Percentiles rank a stretch among this genome's conserved stretches.
Evolutionary conservation across 129 eudicot genomes (phyloP).

Genomic region (Erigeron canadensis): DNA sequence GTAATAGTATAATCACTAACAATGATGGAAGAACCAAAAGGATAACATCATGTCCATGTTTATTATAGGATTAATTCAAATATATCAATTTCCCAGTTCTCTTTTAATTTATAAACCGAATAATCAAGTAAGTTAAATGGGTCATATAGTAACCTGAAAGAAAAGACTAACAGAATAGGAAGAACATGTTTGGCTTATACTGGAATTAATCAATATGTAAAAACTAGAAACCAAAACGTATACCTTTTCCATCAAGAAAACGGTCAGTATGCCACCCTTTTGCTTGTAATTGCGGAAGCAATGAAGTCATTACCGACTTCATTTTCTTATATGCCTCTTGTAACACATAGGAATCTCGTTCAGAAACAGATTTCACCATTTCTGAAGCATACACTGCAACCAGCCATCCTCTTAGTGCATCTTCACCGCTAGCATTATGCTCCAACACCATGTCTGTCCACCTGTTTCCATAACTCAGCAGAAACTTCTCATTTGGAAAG

Average conservation of each 20-base stretch:
- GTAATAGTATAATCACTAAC: background rate
- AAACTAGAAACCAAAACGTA: conserved; percentile 44
- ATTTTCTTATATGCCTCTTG: conserved; percentile 63
- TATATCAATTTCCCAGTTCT: background rate
- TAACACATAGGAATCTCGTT: conserved; percentile 21
- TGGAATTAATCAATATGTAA: background rate
- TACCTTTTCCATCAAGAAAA: conserved; percentile 88
- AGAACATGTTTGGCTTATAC: conserved; percentile 6
- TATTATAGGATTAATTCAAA: background rate
- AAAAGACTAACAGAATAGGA: background rate
- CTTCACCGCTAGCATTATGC: conserved; percentile 85
- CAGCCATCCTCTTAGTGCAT: conserved; percentile 93
- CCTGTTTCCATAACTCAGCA: conserved; percentile 54
- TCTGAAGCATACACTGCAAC: conserved; percentile 84
- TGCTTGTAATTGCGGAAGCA: conserved; percentile 62
- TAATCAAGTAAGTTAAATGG: background rate
- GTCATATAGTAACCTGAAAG: background rate
- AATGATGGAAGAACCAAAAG: conserved; percentile 10
- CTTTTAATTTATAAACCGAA: background rate
- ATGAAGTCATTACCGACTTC: conserved; percentile 48
- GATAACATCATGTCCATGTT: conserved; percentile 19
- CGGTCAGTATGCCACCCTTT: conserved; percentile 99
- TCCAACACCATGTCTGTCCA: conserved; percentile 90
- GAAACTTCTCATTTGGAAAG: conserved; percentile 77
- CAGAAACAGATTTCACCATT: conserved; percentile 31